Evolutionary conservation across 306 rosid genomes (phyloP).

Genomic region (Quercus mongolica): DNA sequence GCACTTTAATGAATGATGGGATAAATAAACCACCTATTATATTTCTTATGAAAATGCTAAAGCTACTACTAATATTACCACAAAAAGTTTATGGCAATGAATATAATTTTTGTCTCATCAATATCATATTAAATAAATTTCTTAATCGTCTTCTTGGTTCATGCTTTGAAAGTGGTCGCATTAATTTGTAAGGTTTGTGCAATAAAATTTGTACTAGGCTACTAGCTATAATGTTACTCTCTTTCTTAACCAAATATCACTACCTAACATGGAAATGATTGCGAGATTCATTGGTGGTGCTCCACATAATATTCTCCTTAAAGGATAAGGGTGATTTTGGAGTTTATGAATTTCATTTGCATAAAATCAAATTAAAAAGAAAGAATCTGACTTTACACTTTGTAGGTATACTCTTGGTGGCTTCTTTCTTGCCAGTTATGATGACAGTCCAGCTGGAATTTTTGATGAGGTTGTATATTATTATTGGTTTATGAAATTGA

Average conservation of each 20-base stretch:
- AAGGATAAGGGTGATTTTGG: background rate
- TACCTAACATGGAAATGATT: background rate
- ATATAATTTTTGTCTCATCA: too few relatives aligned
- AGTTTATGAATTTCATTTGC: background rate
- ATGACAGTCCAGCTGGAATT: slow-evolving; percentile 84
- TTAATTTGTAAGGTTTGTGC: too few relatives aligned
- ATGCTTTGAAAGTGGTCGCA: too few relatives aligned
- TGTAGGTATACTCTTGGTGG: slow-evolving; percentile 93
- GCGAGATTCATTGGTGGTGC: background rate
- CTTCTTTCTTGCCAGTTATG: slow-evolving; percentile 89
- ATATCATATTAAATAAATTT: too few relatives aligned
- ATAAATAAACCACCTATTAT: background rate
- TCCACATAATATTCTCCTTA: background rate
- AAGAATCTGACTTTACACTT: background rate
- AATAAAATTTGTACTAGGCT: too few relatives aligned
- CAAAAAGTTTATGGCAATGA: too few relatives aligned
- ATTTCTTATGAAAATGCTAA: background rate
- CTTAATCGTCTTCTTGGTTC: too few relatives aligned
- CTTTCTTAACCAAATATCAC: background rate
- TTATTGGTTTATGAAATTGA: slow-evolving; percentile 1
- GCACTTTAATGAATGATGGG: background rate
- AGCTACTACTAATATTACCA: too few relatives aligned
- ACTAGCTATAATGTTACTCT: too few relatives aligned
- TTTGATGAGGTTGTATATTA: slow-evolving; percentile 71
- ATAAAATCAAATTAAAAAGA: background rate